Conservation (phyloP, 371 early-diverging fungal species). For the Blastocladiella emersonii region DNA sequence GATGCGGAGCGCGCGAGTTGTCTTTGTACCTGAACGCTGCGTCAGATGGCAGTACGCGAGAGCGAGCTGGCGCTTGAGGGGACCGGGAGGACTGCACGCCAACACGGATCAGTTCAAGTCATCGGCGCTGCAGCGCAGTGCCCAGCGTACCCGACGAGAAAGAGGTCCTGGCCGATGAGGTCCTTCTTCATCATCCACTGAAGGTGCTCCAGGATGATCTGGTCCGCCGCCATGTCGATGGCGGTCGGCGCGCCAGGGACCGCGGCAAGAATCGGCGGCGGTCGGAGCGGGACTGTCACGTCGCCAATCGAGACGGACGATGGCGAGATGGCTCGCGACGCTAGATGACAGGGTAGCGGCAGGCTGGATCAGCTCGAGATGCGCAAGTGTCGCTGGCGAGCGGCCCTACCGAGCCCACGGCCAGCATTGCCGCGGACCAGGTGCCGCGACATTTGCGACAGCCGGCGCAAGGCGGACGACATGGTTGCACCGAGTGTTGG, state of each 20-base stretch:
- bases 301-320: not conserved
- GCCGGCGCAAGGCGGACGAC: no score
- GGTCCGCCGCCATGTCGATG: not conserved
- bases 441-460: no score
- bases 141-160: slow-evolving; percentile 46
- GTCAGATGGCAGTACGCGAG: slow-evolving; percentile 61
- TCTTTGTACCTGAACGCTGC: slow-evolving; percentile 24
- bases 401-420: no score
- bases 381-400: no score
- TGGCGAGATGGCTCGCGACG: no score
- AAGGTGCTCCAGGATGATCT: slow-evolving; percentile 16
- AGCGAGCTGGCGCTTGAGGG: slow-evolving; percentile 49
- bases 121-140: not conserved
- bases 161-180: slow-evolving; percentile 62
- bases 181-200: slow-evolving; percentile 38
- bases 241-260: not conserved
- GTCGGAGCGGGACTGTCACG: not conserved
- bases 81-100: slow-evolving; percentile 43
- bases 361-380: no score
- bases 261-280: not conserved
- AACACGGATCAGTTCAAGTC: not conserved
- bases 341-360: no score
- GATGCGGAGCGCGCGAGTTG: no score
- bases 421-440: no score
- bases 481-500: no score